Conservation (phyloP, 176 grass and related monocot species). For the Oryza brachyantha region DNA sequence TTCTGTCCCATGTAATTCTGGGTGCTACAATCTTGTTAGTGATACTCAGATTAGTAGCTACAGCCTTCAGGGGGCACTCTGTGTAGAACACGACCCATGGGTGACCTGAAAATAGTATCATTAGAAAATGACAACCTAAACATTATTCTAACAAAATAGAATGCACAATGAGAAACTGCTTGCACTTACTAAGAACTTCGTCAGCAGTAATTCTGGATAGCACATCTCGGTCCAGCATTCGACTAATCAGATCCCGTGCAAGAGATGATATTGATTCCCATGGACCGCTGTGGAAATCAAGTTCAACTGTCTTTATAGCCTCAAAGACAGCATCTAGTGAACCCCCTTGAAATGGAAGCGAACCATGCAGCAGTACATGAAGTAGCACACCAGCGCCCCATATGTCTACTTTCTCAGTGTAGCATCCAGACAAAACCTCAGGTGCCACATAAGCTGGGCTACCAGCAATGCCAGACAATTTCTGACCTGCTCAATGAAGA, state of each 20-base stretch:
- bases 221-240: constrained; percentile 80
- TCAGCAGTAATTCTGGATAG: constrained; percentile 58
- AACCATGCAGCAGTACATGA: constrained; percentile 73
- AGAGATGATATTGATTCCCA: constrained; percentile 70
- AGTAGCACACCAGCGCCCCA: constrained; percentile 89
- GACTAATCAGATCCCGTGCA: constrained; percentile 73
- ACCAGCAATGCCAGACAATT: constrained; percentile 76
- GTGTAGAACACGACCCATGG: constrained; percentile 79
- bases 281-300: constrained; percentile 61
- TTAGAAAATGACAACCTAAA: constrained; percentile 10
- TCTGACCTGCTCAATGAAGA: constrained; percentile 66
- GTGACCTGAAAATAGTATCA: constrained; percentile 62
- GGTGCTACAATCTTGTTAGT: constrained; percentile 43
- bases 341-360: constrained; percentile 81
- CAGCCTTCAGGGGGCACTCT: constrained; percentile 45
- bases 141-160: background rate
- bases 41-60: constrained; percentile 37
- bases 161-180: background rate
- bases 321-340: constrained; percentile 78
- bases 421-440: constrained; percentile 79
- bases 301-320: constrained; percentile 66
- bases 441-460: constrained; percentile 97
- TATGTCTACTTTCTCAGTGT: constrained; percentile 91
- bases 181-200: constrained; percentile 70
- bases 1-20: constrained; percentile 38